Evolutionary conservation across 139 green algal species (phyloP).

Genomic region (Asterochloris erici): DNA sequence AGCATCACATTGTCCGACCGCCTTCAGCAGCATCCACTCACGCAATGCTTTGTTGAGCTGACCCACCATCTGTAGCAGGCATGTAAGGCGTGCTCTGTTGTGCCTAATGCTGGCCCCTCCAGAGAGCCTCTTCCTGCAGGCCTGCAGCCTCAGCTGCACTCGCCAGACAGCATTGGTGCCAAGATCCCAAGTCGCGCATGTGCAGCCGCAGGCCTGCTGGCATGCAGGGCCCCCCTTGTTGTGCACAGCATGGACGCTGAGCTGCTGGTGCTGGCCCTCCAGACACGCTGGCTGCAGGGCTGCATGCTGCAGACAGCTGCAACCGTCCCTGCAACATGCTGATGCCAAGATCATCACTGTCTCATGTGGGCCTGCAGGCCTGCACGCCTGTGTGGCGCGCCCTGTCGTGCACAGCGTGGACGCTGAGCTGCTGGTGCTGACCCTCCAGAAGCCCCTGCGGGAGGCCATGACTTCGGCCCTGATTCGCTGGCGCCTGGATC

Average conservation of each 20-base stretch:
- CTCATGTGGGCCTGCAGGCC: constrained; percentile 20
- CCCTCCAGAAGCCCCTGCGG: constrained; percentile 30
- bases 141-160: no score
- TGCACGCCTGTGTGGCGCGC: constrained; percentile 29
- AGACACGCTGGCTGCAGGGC: constrained; percentile 24
- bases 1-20: no score
- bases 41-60: no score
- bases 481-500: constrained; percentile 69
- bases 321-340: background rate
- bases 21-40: no score
- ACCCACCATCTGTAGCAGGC: no score
- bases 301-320: background rate
- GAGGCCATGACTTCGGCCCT: background rate
- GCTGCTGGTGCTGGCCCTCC: constrained; percentile 26
- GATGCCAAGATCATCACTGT: background rate
- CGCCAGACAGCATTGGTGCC: background rate
- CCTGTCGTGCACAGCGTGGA: constrained; percentile 17
- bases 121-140: no score
- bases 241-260: constrained; percentile 16
- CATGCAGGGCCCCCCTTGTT: constrained; percentile 23
- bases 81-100: no score
- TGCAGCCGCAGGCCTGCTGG: constrained; percentile 28
- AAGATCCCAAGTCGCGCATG: background rate
- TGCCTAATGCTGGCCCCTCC: no score
- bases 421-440: constrained; percentile 25